These are phyloP conservation scores for Tympanopsis confertula DNA, from an alignment of 2,329 filamentous ascomycete genomes.

Conservation along the genomic window DNA sequence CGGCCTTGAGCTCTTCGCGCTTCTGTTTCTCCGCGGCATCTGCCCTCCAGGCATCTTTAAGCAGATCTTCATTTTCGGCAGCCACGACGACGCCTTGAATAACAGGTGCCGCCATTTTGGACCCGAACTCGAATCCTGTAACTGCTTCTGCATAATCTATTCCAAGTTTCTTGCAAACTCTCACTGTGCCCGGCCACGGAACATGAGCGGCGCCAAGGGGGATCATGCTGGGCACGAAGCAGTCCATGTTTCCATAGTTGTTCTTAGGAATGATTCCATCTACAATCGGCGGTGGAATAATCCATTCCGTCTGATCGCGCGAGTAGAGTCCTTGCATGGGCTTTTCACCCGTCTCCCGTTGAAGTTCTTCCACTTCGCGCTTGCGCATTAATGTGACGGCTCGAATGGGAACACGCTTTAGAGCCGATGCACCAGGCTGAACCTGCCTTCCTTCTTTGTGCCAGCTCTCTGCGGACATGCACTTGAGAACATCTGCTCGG, in stretches of 20 bases:
- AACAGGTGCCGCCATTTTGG: constrained; percentile 48
- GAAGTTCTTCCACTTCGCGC: constrained; percentile 53
- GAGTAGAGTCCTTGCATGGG: constrained; percentile 52
- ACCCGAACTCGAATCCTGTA: constrained; percentile 50
- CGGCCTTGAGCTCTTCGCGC: background rate
- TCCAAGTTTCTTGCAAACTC: constrained; percentile 47
- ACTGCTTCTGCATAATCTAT: constrained; percentile 58
- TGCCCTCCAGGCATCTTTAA: constrained; percentile 50
- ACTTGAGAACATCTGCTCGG: constrained; percentile 43
- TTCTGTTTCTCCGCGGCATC: constrained; percentile 18
- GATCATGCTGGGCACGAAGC: constrained; percentile 57
- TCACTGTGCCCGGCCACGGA: constrained; percentile 42
- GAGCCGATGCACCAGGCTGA: constrained; percentile 38
- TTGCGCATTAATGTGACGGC: constrained; percentile 56
- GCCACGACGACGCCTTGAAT: constrained; percentile 54
- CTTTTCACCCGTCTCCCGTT: constrained; percentile 48
- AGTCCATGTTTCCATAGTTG: constrained; percentile 57
- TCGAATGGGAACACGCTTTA: constrained; percentile 53
- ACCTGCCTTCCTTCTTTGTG: constrained; percentile 55
- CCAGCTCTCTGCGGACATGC: constrained; percentile 56
- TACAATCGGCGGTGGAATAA: constrained; percentile 48
- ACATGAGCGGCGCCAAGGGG: constrained; percentile 49
- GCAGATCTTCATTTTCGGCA: constrained; percentile 40
- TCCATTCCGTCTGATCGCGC: constrained; percentile 48
- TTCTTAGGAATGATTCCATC: constrained; percentile 46